phyloP scores from a whole-genome alignment of 805 yeast species.

The Sugiyamaella valdiviana region DNA sequence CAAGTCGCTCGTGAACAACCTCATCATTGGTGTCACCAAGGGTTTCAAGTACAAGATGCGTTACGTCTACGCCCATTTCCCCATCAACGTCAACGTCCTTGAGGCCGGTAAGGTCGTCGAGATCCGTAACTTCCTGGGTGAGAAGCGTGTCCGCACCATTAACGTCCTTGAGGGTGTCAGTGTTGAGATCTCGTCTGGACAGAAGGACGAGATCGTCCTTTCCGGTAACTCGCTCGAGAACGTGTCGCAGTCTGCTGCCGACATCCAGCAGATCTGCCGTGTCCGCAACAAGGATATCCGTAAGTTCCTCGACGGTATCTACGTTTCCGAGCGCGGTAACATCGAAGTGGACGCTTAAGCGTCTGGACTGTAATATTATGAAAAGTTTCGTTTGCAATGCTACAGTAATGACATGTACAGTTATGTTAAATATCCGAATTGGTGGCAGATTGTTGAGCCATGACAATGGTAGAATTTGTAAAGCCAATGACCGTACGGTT shows the following conservation, averaged over 20 bases:
- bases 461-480: too few species aligned
- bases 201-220: conserved; percentile 91
- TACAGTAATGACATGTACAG: background rate
- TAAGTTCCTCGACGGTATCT: conserved; percentile 99
- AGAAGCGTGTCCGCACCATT: conserved; percentile 91
- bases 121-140: conserved; percentile 99
- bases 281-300: conserved; percentile 99
- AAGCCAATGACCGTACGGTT: too few species aligned
- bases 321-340: conserved; percentile 92
- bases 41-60: conserved; percentile 99
- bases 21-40: conserved; percentile 97
- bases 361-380: background rate
- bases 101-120: conserved; percentile 77
- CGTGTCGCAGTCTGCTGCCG: conserved; percentile 98
- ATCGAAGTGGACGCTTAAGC: conserved; percentile 54
- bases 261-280: conserved; percentile 94
- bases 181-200: conserved; percentile 71
- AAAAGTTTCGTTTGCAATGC: background rate
- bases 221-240: conserved; percentile 95
- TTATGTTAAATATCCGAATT: too few species aligned
- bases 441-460: too few species aligned
- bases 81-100: conserved; percentile 92
- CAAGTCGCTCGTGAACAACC: conserved; percentile 87
- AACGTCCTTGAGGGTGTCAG: conserved; percentile 84
- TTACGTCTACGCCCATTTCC: conserved; percentile 99